These are phyloP conservation scores for Madurella fahalii DNA, from an alignment of 2,329 filamentous ascomycete genomes.

Conservation along the genomic window DNA sequence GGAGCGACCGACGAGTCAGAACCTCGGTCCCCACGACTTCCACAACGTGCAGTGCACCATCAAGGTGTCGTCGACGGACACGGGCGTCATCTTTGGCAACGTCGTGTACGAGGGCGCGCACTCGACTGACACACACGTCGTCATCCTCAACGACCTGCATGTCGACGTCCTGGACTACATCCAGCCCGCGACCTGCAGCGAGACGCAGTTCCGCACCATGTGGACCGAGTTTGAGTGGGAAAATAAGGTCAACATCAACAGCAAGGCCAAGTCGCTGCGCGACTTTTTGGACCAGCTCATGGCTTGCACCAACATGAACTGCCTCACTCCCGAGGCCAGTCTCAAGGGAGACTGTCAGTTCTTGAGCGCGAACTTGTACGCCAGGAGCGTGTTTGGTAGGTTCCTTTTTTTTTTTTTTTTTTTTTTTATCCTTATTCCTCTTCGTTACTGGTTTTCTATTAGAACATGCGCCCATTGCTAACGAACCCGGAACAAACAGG, in stretches of 20 bases:
- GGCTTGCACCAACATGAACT: slow-evolving; percentile 98
- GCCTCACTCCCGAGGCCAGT: slow-evolving; percentile 90
- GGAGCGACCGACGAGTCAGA: slow-evolving; percentile 92
- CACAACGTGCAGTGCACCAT: slow-evolving; percentile 98
- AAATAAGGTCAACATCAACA: slow-evolving; percentile 99
- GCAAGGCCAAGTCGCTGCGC: slow-evolving; percentile 84
- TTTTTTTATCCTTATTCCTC: not conserved
- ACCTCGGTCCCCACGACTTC: slow-evolving; percentile 92
- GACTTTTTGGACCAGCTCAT: slow-evolving; percentile 93
- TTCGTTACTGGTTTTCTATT: slow-evolving; percentile 5
- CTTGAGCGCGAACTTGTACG: slow-evolving; percentile 93
- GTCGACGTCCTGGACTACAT: slow-evolving; percentile 99
- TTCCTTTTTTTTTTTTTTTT: not conserved
- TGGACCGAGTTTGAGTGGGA: slow-evolving; percentile 99
- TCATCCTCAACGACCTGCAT: slow-evolving; percentile 96
- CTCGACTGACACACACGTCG: slow-evolving; percentile 89
- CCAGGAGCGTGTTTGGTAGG: slow-evolving; percentile 92
- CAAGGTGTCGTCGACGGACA: slow-evolving; percentile 97
- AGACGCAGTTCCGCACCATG: slow-evolving; percentile 99
- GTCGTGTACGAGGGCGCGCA: slow-evolving; percentile 94
- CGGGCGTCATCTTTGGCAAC: slow-evolving; percentile 97
- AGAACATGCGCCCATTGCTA: not conserved
- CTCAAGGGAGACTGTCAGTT: slow-evolving; percentile 98
- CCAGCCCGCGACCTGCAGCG: slow-evolving; percentile 90
- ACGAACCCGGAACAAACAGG: slow-evolving; percentile 49